Base-by-base conservation (phyloP, 2,329 filamentous ascomycete species). In the Botrytis byssoidea region DNA sequence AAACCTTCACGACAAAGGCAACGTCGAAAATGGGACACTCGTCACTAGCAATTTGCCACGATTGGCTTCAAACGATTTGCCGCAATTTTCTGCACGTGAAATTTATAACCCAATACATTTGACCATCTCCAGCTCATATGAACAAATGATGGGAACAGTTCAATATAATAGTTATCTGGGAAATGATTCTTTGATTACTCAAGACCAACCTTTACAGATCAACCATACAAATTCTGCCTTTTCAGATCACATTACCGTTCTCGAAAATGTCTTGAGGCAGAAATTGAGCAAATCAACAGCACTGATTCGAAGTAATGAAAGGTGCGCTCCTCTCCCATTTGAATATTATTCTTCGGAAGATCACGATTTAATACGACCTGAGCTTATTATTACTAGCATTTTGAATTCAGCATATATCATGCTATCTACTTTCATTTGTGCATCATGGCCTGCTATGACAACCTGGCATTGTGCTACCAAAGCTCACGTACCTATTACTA, bases 201-300 rank as follows among this genome's bases (percentile, higher is more conserved):
- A 71, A 25, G 60, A 59, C 3, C 48, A 67, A 46, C 9, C 22
- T 35, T 22, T 68, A 55, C 57, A 72, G 9, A 22, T 72, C 25
- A 51, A 67, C 2, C 51, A n/a, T 12, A 67, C 70, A 25, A 72
- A 72, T 4, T 72, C 70, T 1, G 40, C 37, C 29, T 37, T 67
- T 10, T 72, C 70, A 29, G 70, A 72, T 59, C 70, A 72, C 46
- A 72, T 72, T n/a, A 68, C 51, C 4, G 40, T 67, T 20, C 60
- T 55, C 7, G 61, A 72, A 37, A 68, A 68, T 44, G 20, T 57
- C n/a, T 29, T 72, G n/a, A 72, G 70, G 61, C 35, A 67, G 29
- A 57, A 37, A 29, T 48, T 59, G 37, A 37, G 35, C 14, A 68
- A 72, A 29, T 12, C 29, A 22, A 37, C 46, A 67, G 61, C 40